Conservation (phyloP, 176 grass and related monocot species). For the Juncus effusus region DNA sequence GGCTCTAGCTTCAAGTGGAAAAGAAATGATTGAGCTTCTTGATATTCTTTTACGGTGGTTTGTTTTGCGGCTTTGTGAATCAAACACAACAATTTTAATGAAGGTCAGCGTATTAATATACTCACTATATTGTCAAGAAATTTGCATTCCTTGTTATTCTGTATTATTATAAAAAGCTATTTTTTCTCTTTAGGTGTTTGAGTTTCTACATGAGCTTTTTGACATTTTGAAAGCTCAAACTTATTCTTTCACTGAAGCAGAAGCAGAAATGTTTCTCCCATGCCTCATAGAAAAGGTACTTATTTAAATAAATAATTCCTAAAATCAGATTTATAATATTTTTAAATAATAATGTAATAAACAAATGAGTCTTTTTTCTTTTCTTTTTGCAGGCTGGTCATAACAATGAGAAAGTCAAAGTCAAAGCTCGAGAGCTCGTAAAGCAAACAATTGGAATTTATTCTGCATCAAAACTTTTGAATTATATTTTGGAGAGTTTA, state of each 20-base stretch:
- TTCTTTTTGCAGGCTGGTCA: conserved; percentile 70
- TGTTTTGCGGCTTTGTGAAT: conserved; percentile 97
- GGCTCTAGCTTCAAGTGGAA: conserved; percentile 64
- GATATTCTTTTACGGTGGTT: conserved; percentile 96
- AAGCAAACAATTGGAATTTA: conserved; percentile 84
- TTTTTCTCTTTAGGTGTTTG: conserved; percentile 52
- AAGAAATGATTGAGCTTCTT: conserved; percentile 89
- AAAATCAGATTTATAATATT: too few relatives aligned
- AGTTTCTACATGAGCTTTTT: conserved; percentile 97
- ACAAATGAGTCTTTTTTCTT: not conserved
- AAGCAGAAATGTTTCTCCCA: conserved; percentile 92
- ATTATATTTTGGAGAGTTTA: conserved; percentile 86
- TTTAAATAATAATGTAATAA: not conserved
- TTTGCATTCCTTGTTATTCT: not conserved
- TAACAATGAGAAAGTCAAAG: conserved; percentile 95
- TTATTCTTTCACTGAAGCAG: conserved; percentile 83
- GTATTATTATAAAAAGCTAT: too few relatives aligned
- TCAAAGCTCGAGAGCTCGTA: conserved; percentile 89
- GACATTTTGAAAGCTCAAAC: conserved; percentile 80
- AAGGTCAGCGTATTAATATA: conserved; percentile 43
- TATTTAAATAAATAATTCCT: not conserved
- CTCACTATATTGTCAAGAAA: conserved; percentile 9
- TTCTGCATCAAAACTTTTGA: conserved; percentile 79
- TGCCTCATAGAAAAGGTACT: conserved; percentile 89
- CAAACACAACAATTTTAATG: conserved; percentile 93